A percentile compares a stretch with the other conserved stretches of the same genome.
These are phyloP conservation scores for Carnegiea gigantea DNA, from an alignment of 179 eudicot species.

Conservation along the genomic window DNA sequence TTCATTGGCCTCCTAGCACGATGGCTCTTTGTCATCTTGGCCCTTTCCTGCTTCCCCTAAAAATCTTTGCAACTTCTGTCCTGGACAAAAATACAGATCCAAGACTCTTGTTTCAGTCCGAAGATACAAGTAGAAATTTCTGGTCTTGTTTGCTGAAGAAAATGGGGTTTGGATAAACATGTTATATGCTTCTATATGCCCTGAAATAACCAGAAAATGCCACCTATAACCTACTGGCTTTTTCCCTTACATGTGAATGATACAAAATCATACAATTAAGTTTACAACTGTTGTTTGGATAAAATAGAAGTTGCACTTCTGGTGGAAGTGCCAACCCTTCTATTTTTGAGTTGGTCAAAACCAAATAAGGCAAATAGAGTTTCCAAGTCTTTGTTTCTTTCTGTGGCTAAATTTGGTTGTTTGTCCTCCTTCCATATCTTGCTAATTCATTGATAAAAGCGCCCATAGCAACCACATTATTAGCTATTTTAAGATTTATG, in stretches of 20 bases:
- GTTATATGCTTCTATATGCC: background rate
- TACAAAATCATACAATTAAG: background rate
- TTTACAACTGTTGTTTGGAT: background rate
- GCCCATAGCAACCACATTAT: background rate
- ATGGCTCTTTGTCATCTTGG: slow-evolving; percentile 40
- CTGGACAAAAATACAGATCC: slow-evolving; percentile 7
- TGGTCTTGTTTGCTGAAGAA: background rate
- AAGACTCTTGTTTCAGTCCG: slow-evolving; percentile 10
- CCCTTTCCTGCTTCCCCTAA: background rate
- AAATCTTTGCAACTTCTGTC: slow-evolving; percentile 17
- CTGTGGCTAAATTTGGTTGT: background rate
- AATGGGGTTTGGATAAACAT: background rate
- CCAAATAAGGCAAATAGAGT: slow-evolving; percentile 16
- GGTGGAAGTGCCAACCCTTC: slow-evolving; percentile 5
- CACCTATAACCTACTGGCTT: slow-evolving; percentile 18
- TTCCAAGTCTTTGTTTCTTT: background rate
- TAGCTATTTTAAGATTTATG: background rate
- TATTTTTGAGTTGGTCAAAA: slow-evolving; percentile 16
- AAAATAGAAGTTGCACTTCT: slow-evolving; percentile 5
- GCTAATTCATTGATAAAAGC: background rate
- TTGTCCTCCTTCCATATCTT: slow-evolving; percentile 1
- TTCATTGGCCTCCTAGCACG: slow-evolving; percentile 35
- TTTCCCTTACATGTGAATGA: slow-evolving; percentile 10
- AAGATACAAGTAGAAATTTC: slow-evolving; percentile 18
- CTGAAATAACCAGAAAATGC: slow-evolving; percentile 9